Evolutionary conservation across 768 basidiomycete genomes (phyloP), one percentile per base, ranked within the genome.

Genomic region (Amanita fuliginea): DNA sequence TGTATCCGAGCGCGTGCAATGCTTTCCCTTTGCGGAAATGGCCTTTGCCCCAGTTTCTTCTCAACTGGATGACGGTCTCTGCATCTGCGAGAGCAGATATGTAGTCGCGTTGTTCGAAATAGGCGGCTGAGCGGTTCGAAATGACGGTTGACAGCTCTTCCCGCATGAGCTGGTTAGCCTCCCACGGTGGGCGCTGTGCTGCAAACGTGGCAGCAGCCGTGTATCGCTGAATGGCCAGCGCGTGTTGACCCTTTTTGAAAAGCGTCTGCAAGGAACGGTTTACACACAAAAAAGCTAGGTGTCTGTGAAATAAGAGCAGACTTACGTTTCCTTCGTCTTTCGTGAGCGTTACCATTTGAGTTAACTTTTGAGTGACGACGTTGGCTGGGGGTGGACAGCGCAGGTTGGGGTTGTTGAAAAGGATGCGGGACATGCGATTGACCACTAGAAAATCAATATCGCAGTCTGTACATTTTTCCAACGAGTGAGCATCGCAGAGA

Each of bases 251-350:
- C 40, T 70, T 56, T 65, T 95, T 95, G 73, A 88, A 98, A 3
- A 85, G 63, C 36, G 74, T 67, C 93, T 95, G 62, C 0, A 11
- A 30, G 19, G 39, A 9, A 34, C 14, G 6, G 10, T 33, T 28
- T 55, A 47, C 49, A 62, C 14, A 56, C 57, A 47, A 54, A 60
- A 24, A 24, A 24, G 22, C 2, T 3, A 24, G 62, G 6, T 55
- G 14, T 24, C 16, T 37, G 18, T n/a, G n/a, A 4, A 37, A 6
- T 9, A 54, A 53, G 53, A 57, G 46, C 45, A 16, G 47, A 72
- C 89, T 60, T 60, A 91, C 91, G 64, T 99, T 99, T 52, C 96
- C 96, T 54, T 95, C 89, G 42, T 98, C 95, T 62, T 97, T 97
- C 4, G 84, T 82, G 42, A 74, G 69, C 11, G 78, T 83, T 49